Conservation (phyloP, 768 basidiomycete genomes). For the Sistotremastrum suecicum region DNA sequence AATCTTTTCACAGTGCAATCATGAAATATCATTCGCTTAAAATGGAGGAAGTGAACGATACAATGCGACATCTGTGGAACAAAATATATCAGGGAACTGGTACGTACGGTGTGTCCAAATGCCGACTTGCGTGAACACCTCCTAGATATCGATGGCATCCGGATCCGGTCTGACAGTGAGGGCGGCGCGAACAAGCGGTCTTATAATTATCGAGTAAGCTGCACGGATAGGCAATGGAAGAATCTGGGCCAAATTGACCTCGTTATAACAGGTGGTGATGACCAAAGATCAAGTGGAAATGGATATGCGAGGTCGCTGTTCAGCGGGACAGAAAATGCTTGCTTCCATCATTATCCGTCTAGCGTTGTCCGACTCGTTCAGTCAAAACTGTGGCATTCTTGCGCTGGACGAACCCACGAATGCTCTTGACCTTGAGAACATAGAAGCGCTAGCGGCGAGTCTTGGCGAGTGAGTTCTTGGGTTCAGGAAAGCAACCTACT, state of each 20-base stretch:
- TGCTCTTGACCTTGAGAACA: conserved; percentile 91
- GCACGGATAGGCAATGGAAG: neutral
- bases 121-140: neutral
- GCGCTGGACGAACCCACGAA: conserved; percentile 98
- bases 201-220: conserved; percentile 87
- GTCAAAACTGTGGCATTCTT: conserved; percentile 93
- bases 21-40: conserved; percentile 97
- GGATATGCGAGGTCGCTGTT: conserved; percentile 99
- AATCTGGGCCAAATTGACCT: conserved; percentile 8
- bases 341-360: conserved; percentile 97
- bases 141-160: conserved; percentile 93
- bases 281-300: conserved; percentile 98
- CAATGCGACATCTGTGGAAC: conserved; percentile 94
- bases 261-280: conserved; percentile 74
- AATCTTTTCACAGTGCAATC: conserved; percentile 54
- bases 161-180: conserved; percentile 87
- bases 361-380: conserved; percentile 93
- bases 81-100: conserved; percentile 98
- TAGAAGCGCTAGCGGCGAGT: conserved; percentile 83
- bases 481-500: neutral
- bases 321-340: conserved; percentile 96
- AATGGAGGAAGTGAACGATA: conserved; percentile 99
- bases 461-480: conserved; percentile 68
- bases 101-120: conserved; percentile 21
- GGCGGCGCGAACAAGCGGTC: conserved; percentile 81